A percentile compares a stretch with the other conserved stretches of the same genome.
phyloP scores from a whole-genome alignment of 225 moss, liverwort and hornwort species.

The Climacium dendroides region DNA sequence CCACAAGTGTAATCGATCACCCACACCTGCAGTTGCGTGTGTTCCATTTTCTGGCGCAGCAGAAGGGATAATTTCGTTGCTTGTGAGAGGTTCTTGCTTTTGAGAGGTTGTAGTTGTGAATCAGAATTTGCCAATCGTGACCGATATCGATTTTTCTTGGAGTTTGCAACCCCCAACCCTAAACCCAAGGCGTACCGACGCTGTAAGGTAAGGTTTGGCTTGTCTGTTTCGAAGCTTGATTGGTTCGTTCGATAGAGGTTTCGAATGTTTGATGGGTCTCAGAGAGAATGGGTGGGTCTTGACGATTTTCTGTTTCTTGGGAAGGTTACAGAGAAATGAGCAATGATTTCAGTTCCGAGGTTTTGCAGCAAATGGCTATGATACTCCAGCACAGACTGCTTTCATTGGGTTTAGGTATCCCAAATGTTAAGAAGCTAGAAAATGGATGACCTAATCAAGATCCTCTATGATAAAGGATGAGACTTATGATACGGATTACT shows the following conservation, averaged over 20 bases:
- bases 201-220: background rate
- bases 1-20: too few relatives aligned
- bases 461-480: background rate
- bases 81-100: background rate
- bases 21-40: background rate
- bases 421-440: background rate
- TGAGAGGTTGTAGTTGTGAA: background rate
- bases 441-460: background rate
- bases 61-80: background rate
- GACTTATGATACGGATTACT: background rate
- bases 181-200: background rate
- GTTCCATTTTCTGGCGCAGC: background rate
- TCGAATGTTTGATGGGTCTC: background rate
- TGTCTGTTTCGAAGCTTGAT: background rate
- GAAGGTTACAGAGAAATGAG: background rate
- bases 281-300: background rate
- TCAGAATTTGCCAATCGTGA: background rate
- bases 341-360: background rate
- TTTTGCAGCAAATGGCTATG: background rate
- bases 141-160: background rate
- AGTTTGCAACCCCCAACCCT: background rate
- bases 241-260: background rate
- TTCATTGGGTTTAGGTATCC: background rate
- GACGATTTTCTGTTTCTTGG: background rate
- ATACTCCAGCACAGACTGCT: background rate